These are phyloP conservation scores for Tylopilus cervinicoccineus DNA, from an alignment of 768 basidiomycete species.

Conservation along the genomic window DNA sequence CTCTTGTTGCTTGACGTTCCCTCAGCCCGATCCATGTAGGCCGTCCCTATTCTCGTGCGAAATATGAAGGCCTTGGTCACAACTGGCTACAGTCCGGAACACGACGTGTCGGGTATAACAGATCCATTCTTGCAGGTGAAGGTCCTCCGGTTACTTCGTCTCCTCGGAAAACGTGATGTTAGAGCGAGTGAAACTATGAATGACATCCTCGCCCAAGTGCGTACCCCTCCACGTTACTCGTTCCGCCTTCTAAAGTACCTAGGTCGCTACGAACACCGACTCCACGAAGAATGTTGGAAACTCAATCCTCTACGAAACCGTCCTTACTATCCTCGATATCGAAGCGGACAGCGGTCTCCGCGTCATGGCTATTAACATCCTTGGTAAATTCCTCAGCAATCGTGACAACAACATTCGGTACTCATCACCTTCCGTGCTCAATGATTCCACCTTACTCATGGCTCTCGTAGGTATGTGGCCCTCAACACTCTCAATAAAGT, in stretches of 20 bases:
- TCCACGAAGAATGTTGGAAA: slow-evolving; percentile 98
- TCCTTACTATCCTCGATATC: slow-evolving; percentile 93
- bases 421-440: slow-evolving; percentile 17
- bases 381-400: slow-evolving; percentile 97
- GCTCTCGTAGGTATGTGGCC: slow-evolving; percentile 77
- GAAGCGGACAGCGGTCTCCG: slow-evolving; percentile 94
- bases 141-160: slow-evolving; percentile 78
- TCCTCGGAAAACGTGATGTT: slow-evolving; percentile 83
- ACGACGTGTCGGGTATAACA: slow-evolving; percentile 99
- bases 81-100: slow-evolving; percentile 96
- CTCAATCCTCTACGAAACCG: slow-evolving; percentile 96
- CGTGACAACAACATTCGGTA: slow-evolving; percentile 98
- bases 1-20: background rate
- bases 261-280: slow-evolving; percentile 99
- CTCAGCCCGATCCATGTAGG: slow-evolving; percentile 42
- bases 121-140: slow-evolving; percentile 96
- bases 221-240: slow-evolving; percentile 3
- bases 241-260: slow-evolving; percentile 5
- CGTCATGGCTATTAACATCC: slow-evolving; percentile 99
- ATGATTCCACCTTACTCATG: slow-evolving; percentile 5
- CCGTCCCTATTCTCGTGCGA: slow-evolving; percentile 88
- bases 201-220: slow-evolving; percentile 92
- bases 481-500: slow-evolving; percentile 98
- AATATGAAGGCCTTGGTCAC: slow-evolving; percentile 93
- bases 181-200: slow-evolving; percentile 96